Percentiles rank a stretch among this genome's conserved stretches.
Evolutionary conservation across 257 asterid genomes (phyloP).

Genomic region (Fraxinus excelsior): DNA sequence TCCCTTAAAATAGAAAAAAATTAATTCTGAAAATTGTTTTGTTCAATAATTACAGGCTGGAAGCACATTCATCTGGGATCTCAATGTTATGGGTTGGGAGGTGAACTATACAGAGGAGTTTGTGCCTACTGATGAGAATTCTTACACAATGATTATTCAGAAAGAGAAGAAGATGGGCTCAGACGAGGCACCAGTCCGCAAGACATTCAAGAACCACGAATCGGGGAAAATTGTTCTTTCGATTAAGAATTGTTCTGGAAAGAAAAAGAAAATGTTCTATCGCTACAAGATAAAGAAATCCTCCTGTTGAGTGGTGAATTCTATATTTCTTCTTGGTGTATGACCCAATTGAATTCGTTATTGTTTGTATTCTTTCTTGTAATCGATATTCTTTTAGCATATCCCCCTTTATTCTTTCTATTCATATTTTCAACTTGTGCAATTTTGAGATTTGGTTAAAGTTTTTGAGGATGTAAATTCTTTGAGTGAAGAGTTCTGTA

Average conservation of each 20-base stretch:
- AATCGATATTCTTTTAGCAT: neutral
- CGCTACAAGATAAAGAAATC: constrained; percentile 65
- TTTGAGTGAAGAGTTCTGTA: neutral
- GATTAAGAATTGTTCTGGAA: constrained; percentile 56
- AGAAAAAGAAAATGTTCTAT: constrained; percentile 69
- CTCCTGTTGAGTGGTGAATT: constrained; percentile 30
- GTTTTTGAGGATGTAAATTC: neutral
- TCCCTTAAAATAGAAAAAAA: neutral
- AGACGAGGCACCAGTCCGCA: constrained; percentile 49
- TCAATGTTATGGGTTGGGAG: constrained; percentile 66
- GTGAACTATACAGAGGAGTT: constrained; percentile 79
- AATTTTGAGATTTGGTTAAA: neutral
- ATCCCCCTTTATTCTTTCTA: neutral
- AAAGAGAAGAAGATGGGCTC: constrained; percentile 59
- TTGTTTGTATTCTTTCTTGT: neutral
- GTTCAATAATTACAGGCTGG: neutral
- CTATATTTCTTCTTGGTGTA: neutral
- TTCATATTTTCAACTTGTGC: neutral
- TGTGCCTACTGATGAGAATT: constrained; percentile 59
- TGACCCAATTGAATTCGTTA: neutral
- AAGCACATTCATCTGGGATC: constrained; percentile 52
- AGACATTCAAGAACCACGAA: constrained; percentile 69
- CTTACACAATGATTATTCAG: constrained; percentile 70
- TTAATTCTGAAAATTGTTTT: neutral
- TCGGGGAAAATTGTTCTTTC: constrained; percentile 64